A percentile compares a stretch with the other conserved stretches of the same genome.
phyloP scores from a whole-genome alignment of 169 alveolate species.

The Cryptosporidium muris region DNA sequence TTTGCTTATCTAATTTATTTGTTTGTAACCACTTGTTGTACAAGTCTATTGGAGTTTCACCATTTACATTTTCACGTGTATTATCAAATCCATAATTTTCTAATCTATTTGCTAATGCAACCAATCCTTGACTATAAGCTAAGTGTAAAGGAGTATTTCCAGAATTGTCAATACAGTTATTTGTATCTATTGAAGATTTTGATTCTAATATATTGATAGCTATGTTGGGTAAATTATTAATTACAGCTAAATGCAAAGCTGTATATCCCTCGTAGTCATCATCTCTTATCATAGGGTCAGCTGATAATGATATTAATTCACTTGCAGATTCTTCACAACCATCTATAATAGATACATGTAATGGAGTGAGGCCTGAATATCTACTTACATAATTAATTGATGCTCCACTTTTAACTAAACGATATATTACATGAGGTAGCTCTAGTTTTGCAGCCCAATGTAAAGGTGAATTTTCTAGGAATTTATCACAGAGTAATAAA shows the following conservation, averaged over 20 bases:
- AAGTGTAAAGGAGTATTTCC: constrained; percentile 55
- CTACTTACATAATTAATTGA: constrained; percentile 9
- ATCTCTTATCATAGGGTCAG: constrained; percentile 16
- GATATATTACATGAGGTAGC: constrained; percentile 39
- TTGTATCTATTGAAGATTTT: constrained; percentile 8
- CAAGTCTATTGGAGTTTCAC: constrained; percentile 16
- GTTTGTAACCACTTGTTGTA: constrained; percentile 1
- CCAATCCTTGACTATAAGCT: constrained; percentile 39
- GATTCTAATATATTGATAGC: constrained; percentile 37
- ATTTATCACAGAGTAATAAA: constrained; percentile 38
- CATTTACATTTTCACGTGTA: constrained; percentile 1
- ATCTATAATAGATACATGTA: constrained; percentile 9
- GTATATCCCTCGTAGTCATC: constrained; percentile 22
- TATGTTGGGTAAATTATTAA: constrained; percentile 37
- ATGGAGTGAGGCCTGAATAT: constrained; percentile 27
- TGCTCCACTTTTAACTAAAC: constrained; percentile 49
- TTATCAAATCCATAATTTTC: constrained; percentile 16
- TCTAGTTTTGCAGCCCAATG: constrained; percentile 61
- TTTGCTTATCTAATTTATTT: not conserved
- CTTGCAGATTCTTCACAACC: constrained; percentile 34
- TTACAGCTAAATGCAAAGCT: constrained; percentile 22
- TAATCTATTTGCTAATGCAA: constrained; percentile 30
- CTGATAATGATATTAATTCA: constrained; percentile 40
- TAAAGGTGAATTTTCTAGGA: constrained; percentile 55
- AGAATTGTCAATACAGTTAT: not conserved